A percentile compares a stretch with the other conserved stretches of the same genome.
phyloP scores from a whole-genome alignment of 306 rosid species.

The Quillaja saponaria region DNA sequence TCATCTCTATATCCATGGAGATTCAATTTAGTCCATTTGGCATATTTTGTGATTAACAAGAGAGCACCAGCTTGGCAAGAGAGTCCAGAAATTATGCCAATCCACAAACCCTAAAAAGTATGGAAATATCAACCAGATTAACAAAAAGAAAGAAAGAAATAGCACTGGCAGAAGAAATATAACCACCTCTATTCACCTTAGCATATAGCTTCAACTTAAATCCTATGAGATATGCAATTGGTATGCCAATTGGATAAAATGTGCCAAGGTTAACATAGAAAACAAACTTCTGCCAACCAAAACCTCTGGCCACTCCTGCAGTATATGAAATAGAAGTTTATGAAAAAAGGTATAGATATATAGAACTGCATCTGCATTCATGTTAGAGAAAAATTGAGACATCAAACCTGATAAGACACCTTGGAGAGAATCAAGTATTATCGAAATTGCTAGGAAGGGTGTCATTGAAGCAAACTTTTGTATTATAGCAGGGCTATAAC shows the following conservation, averaged over 20 bases:
- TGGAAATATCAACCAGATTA: slow-evolving; percentile 3
- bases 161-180: background rate
- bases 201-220: slow-evolving; percentile 54
- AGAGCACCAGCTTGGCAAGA: slow-evolving; percentile 55
- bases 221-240: slow-evolving; percentile 57
- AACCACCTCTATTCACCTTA: slow-evolving; percentile 54
- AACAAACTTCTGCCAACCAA: slow-evolving; percentile 77
- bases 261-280: slow-evolving; percentile 59
- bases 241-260: slow-evolving; percentile 68
- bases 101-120: slow-evolving; percentile 75
- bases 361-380: no score
- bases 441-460: slow-evolving; percentile 69
- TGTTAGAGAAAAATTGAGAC: no score
- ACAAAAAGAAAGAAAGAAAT: no score
- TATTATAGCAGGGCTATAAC: slow-evolving; percentile 40
- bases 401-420: slow-evolving; percentile 86
- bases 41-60: slow-evolving; percentile 33
- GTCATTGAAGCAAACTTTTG: slow-evolving; percentile 68
- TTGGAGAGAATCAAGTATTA: slow-evolving; percentile 64
- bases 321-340: no score
- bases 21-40: slow-evolving; percentile 50
- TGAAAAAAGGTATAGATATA: no score
- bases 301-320: slow-evolving; percentile 84
- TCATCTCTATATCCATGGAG: no score
- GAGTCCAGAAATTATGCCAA: slow-evolving; percentile 68